Evolutionary conservation across 2,329 filamentous ascomycete species (phyloP).

Genomic region (Ophiobolus disseminans): DNA sequence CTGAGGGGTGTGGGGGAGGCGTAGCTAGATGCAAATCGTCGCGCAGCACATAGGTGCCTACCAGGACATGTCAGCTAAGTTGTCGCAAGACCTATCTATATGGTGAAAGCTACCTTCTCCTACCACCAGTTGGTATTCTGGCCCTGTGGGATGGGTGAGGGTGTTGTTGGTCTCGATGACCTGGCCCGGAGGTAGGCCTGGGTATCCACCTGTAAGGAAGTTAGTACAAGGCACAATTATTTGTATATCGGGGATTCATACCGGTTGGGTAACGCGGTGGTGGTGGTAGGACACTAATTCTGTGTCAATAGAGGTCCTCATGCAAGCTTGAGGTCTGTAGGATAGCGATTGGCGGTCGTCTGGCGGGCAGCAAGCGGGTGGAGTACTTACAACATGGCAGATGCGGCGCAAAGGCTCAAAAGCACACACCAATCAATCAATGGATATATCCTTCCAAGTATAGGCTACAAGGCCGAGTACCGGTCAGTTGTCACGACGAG

Average conservation of each 20-base stretch:
- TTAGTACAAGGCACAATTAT: not conserved
- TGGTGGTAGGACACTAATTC: constrained; percentile 71
- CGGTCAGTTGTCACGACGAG: constrained; percentile 11
- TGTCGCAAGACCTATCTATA: too few species aligned
- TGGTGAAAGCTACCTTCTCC: constrained; percentile 75
- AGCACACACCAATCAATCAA: constrained; percentile 27
- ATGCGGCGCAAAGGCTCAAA: constrained; percentile 32
- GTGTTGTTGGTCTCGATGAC: constrained; percentile 95
- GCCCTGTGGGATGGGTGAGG: constrained; percentile 77
- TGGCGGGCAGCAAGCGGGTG: constrained; percentile 17
- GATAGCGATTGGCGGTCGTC: constrained; percentile 35
- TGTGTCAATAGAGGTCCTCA: constrained; percentile 34
- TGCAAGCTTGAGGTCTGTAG: constrained; percentile 1
- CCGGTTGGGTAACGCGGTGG: constrained; percentile 83
- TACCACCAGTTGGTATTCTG: constrained; percentile 88
- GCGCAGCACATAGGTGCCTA: constrained; percentile 87
- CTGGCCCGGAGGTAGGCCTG: constrained; percentile 74
- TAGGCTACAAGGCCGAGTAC: constrained; percentile 19
- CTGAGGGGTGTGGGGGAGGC: constrained; percentile 92
- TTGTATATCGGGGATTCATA: not conserved
- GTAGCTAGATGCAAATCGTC: constrained; percentile 93
- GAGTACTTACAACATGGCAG: constrained; percentile 47
- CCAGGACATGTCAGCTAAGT: constrained; percentile 20
- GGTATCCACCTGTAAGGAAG: constrained; percentile 61
- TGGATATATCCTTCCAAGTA: not conserved